Evolutionary conservation across 1,139 yeast species (phyloP).

Genomic region (Taphrina sp.): DNA sequence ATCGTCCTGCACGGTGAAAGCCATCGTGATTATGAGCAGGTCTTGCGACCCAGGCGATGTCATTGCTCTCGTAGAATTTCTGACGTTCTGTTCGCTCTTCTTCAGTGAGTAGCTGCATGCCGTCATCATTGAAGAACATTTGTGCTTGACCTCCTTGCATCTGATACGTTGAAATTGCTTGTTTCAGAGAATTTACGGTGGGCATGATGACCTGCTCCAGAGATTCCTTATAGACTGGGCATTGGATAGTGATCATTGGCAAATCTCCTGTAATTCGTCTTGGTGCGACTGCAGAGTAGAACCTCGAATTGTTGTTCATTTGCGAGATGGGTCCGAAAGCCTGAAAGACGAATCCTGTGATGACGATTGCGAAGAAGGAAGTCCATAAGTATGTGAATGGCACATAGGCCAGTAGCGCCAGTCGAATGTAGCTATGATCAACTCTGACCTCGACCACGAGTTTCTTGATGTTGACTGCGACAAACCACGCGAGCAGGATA

Average conservation of each 20-base stretch:
- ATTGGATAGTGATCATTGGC: constrained; percentile 34
- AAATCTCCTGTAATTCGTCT: constrained; percentile 31
- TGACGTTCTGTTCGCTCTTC: constrained; percentile 24
- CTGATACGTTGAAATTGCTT: constrained; percentile 32
- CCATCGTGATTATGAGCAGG: constrained; percentile 36
- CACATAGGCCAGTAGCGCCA: constrained; percentile 13
- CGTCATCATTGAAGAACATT: constrained; percentile 33
- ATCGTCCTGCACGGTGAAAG: constrained; percentile 25
- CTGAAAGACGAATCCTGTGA: constrained; percentile 19
- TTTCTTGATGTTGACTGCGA: constrained; percentile 20
- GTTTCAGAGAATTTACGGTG: constrained; percentile 28
- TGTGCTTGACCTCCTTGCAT: constrained; percentile 34
- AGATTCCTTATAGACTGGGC: constrained; percentile 36
- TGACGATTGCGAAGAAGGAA: constrained; percentile 25
- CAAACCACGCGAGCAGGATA: constrained; percentile 22
- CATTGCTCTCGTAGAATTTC: constrained; percentile 34
- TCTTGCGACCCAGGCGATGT: constrained; percentile 36
- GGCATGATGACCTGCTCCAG: constrained; percentile 33
- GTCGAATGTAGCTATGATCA: constrained; percentile 22
- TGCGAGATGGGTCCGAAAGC: constrained; percentile 32
- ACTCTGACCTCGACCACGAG: constrained; percentile 20
- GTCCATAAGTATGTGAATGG: constrained; percentile 21
- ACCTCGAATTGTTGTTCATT: constrained; percentile 20
- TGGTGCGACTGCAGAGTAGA: constrained; percentile 31
- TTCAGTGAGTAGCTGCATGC: constrained; percentile 32